A percentile compares a stretch with the other conserved stretches of the same genome.
These are phyloP conservation scores for Starmerella vaccinii DNA, from an alignment of 805 yeast species.

Conservation along the genomic window DNA sequence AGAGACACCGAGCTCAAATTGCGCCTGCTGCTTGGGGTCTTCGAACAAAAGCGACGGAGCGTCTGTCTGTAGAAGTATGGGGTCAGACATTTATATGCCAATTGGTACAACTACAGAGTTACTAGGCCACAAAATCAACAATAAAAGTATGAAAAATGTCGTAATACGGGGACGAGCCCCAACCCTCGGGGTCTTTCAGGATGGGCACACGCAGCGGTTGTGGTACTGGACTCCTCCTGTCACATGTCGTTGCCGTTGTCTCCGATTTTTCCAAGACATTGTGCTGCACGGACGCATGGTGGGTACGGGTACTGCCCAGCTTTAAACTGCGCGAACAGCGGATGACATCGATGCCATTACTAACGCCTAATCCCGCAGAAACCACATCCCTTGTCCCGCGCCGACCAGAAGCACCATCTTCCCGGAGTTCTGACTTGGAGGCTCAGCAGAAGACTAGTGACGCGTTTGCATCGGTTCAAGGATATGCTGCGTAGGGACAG, in stretches of 20 bases:
- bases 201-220: no score
- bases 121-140: background rate
- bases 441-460: background rate
- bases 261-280: background rate
- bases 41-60: constrained; percentile 22
- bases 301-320: background rate
- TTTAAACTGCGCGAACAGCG: background rate
- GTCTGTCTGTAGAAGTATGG: constrained; percentile 17
- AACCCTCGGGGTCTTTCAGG: no score
- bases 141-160: background rate
- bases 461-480: background rate
- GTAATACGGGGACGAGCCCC: no score
- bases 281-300: background rate
- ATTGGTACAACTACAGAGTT: background rate
- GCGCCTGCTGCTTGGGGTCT: constrained; percentile 61
- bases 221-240: no score
- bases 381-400: background rate
- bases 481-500: background rate
- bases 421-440: background rate
- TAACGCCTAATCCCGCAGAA: background rate
- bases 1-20: constrained; percentile 85
- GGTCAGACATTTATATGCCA: constrained; percentile 14
- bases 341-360: background rate
- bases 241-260: background rate
- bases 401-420: background rate